Evolutionary conservation across 2,329 filamentous ascomycete genomes (phyloP), one percentile per base, ranked within the genome.

Genomic region (Neonectria hederae): DNA sequence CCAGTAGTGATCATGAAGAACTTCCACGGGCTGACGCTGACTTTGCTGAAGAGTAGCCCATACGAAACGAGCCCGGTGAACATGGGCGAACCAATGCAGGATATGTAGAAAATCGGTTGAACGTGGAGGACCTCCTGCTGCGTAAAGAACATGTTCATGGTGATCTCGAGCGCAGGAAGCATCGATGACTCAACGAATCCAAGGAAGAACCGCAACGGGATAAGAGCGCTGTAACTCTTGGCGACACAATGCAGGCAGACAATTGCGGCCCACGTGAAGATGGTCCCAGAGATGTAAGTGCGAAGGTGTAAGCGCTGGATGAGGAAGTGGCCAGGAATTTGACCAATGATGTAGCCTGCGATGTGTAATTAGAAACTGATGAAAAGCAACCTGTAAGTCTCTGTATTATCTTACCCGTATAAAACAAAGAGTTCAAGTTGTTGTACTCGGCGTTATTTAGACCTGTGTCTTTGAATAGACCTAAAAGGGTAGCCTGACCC

Each of bases 1-100:
- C 65, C 65, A 5, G 65, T 68, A 32, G 55, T 63, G 32, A 68
- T 54, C 65, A 68, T 68, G 32, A 68, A 68, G 59, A 68, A 62
- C 56, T 68, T 68, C 63, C 65, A 68, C 8, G 65, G 65, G 22
- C 21, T 55, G 32, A 62, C 51, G n/a, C 42, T 60, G 19, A 32
- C 35, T 11, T 56, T 51, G 54, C 63, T 58, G 11, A 66, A 68
- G 5, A 68, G 59, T 46, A 68, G 54, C 35, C 65, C 65, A 17
- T 68, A 68, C 11, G 63, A 62, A 2, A 68, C 61, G 26, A 68
- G 53, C 21, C 65, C 65, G 1, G 65, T 65, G 35, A 65, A 65
- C 53, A 68, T 68, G 35, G 65, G 65, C 10, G 65, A 65, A 22
- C 63, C 65, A 43, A 66, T 66, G 40, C 65, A 68, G 1, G 63